Base-by-base conservation (phyloP, 2,329 filamentous ascomycete genomes). In the Mycosphaerella sp. region DNA sequence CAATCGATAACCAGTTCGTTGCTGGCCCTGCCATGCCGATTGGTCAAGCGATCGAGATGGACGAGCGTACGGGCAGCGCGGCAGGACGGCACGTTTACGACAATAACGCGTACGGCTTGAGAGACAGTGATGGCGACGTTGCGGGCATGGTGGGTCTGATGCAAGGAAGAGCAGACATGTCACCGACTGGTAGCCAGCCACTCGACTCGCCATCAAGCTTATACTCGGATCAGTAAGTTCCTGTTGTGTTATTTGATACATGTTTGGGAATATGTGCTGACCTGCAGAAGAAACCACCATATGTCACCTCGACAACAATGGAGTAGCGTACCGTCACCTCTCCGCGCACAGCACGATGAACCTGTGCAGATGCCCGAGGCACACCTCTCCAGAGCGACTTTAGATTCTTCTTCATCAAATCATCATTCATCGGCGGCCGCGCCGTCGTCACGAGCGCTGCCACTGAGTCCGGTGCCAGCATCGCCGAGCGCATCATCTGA, bases 31-130 rank as follows among this genome's bases (percentile, higher is more conserved):
- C 55, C 52, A 40, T 50, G 48, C 54, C 71, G 11, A 74, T 83
- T 10, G 83, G 83, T 8, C 84, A 85, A 65, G 83, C 86, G 2
- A 80, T 90, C 50, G 89, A 93, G 69, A 91, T 95, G 87, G 85
- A 91, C 67, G 83, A 85, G 34, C 76, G 78, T n/a, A 76, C 76
- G n/a, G 78, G 78, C 39, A 58, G 51, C 41, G 48, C 57, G 39
- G 45, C 57, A 9, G 34, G 17, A n/a, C 29, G 45, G 23, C 31
- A 52, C 11, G 42, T 41, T 8, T 56, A 61, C 29, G 55, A 59
- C 10, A 58, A 49, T 36, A 58, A 59, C 17, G 58, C 57, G 44
- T 76, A 73, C 48, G 74, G 73, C 5, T 54, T 77, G 29, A 68
- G 74, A 46, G 84, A 87, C 50, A 86, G 80, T 61, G 85, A 90